phyloP scores from a whole-genome alignment of 2,329 filamentous ascomycete genomes.

The Tolypocladium tundrense region DNA sequence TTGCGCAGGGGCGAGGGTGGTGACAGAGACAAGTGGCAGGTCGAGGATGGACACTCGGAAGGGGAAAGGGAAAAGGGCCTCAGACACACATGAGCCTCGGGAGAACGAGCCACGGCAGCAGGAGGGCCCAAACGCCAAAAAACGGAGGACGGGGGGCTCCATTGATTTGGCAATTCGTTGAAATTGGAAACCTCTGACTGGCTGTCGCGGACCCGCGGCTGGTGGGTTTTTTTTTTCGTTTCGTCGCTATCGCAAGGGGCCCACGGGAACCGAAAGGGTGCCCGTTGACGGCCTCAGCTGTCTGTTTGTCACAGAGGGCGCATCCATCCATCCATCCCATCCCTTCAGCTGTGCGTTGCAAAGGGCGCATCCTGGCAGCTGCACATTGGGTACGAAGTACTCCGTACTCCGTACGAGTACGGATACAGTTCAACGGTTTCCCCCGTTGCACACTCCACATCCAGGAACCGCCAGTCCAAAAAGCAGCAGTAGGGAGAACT shows the following conservation, averaged over 20 bases:
- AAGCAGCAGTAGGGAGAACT: neutral
- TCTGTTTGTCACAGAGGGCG: neutral
- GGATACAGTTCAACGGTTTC: neutral
- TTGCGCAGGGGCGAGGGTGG: neutral
- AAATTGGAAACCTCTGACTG: conserved; percentile 10
- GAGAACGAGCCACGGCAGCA: neutral
- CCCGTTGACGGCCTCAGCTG: neutral
- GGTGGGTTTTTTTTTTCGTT: neutral
- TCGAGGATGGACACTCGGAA: neutral
- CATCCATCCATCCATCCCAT: neutral
- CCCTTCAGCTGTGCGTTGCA: neutral
- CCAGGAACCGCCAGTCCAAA: neutral
- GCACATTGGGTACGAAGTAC: neutral
- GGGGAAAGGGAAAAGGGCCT: neutral
- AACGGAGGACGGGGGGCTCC: neutral
- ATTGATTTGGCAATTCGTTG: neutral
- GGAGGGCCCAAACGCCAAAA: neutral
- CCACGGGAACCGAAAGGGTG: neutral
- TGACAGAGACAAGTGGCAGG: neutral
- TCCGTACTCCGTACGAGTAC: too few relatives aligned
- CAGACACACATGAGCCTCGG: neutral
- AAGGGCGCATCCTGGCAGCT: neutral
- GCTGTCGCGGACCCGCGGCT: neutral
- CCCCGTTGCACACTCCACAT: neutral
- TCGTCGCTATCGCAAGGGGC: neutral